phyloP scores from a whole-genome alignment of 768 basidiomycete species.

The Podaxis sp. region DNA sequence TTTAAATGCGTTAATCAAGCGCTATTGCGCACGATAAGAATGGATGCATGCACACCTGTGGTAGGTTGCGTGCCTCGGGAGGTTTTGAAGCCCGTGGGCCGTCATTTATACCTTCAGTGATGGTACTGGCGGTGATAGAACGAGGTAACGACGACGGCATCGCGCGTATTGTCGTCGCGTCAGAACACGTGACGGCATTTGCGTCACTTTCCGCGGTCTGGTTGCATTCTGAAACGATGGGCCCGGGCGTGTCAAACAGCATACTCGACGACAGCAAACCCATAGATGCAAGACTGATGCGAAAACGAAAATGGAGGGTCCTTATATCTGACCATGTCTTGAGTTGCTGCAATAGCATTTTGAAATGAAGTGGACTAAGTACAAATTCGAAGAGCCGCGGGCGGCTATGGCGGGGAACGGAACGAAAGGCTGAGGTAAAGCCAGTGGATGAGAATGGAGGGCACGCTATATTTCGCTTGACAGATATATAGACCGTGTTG shows the following conservation, averaged over 20 bases:
- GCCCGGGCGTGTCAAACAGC: background rate
- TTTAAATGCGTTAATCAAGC: background rate
- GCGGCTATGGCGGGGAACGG: background rate
- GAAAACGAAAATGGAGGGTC: background rate
- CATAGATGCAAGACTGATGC: background rate
- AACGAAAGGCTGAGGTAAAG: conserved; percentile 2
- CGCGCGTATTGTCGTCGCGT: background rate
- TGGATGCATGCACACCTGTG: conserved; percentile 5
- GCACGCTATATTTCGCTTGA: background rate
- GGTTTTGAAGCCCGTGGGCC: background rate
- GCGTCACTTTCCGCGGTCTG: conserved; percentile 5
- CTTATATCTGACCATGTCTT: conserved; percentile 9
- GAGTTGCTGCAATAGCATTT: conserved; percentile 6
- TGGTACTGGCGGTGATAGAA: conserved; percentile 7
- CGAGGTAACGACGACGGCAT: background rate
- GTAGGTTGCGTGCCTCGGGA: conserved; percentile 1
- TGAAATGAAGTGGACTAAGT: background rate
- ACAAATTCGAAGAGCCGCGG: background rate
- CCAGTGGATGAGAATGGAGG: background rate
- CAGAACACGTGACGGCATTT: conserved; percentile 8
- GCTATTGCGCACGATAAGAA: background rate
- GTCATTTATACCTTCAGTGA: conserved; percentile 1
- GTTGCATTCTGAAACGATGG: conserved; percentile 10
- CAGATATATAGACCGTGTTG: conserved; percentile 1
- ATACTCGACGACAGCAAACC: background rate